Conservation (phyloP, 768 basidiomycete genomes). For the Arthromyces matolae region DNA sequence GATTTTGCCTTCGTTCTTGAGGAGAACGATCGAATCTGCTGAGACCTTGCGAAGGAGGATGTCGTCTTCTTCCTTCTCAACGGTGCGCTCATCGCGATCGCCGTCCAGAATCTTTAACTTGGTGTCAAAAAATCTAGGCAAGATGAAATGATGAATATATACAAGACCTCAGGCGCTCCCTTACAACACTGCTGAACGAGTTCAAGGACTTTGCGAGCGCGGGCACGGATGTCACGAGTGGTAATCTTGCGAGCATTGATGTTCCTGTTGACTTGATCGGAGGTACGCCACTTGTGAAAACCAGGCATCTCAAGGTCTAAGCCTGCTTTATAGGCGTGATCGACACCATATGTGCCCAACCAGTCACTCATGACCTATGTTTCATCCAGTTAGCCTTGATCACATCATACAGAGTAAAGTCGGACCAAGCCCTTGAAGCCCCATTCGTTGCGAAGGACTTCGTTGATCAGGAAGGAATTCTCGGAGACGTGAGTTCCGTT, state of each 20-base stretch:
- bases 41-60: constrained; percentile 62
- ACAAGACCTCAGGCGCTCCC: constrained; percentile 68
- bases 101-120: constrained; percentile 58
- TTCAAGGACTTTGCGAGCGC: constrained; percentile 63
- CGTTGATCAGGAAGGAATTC: constrained; percentile 51
- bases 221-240: constrained; percentile 58
- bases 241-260: constrained; percentile 62
- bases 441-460: constrained; percentile 70
- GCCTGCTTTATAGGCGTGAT: constrained; percentile 66
- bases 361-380: constrained; percentile 75
- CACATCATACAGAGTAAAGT: background rate
- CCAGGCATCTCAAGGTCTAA: constrained; percentile 83
- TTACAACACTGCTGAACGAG: constrained; percentile 66
- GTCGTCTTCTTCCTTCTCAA: constrained; percentile 59
- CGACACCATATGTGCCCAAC: constrained; percentile 72
- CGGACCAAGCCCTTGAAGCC: constrained; percentile 57
- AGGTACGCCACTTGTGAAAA: constrained; percentile 67
- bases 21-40: constrained; percentile 65
- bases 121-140: background rate
- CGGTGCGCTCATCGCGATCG: constrained; percentile 61
- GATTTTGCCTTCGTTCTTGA: constrained; percentile 61
- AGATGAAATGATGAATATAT: background rate
- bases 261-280: constrained; percentile 62
- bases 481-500: constrained; percentile 75
- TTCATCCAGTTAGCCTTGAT: background rate